Evolutionary conservation across 2,329 filamentous ascomycete genomes (phyloP).

Genomic region (Nakataea oryzae): DNA sequence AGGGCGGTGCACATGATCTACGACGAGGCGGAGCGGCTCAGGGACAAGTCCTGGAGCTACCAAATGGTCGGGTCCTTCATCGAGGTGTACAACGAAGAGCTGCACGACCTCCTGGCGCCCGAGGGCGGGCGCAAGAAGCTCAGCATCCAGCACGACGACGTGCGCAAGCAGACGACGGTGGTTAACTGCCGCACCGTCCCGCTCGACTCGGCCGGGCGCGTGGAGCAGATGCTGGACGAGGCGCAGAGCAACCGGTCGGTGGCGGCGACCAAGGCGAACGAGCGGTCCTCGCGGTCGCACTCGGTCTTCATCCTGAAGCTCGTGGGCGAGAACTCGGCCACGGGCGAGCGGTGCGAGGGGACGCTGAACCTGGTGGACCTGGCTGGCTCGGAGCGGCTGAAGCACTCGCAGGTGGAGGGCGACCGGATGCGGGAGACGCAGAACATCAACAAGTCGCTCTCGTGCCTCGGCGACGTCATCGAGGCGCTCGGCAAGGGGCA

Average conservation of each 20-base stretch:
- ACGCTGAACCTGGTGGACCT: conserved; percentile 93
- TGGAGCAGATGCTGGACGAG: conserved; percentile 68
- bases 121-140: conserved; percentile 72
- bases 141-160: conserved; percentile 79
- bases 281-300: conserved; percentile 86
- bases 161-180: conserved; percentile 71
- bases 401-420: conserved; percentile 77
- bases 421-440: conserved; percentile 88
- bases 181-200: conserved; percentile 67
- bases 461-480: conserved; percentile 83
- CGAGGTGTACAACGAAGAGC: conserved; percentile 96
- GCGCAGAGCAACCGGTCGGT: conserved; percentile 84
- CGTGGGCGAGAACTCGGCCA: conserved; percentile 58
- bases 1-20: conserved; percentile 91
- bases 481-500: conserved; percentile 72
- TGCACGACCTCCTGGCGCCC: conserved; percentile 71
- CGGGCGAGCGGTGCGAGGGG: conserved; percentile 78
- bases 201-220: conserved; percentile 69
- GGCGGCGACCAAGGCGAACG: conserved; percentile 94
- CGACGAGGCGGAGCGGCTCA: conserved; percentile 69
- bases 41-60: conserved; percentile 90
- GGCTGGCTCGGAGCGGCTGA: conserved; percentile 83
- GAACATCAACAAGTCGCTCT: conserved; percentile 92
- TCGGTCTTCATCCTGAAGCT: conserved; percentile 91
- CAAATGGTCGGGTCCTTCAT: conserved; percentile 91